These are phyloP conservation scores for Diplodia seriata DNA, from an alignment of 2,329 filamentous ascomycete genomes.

Conservation along the genomic window DNA sequence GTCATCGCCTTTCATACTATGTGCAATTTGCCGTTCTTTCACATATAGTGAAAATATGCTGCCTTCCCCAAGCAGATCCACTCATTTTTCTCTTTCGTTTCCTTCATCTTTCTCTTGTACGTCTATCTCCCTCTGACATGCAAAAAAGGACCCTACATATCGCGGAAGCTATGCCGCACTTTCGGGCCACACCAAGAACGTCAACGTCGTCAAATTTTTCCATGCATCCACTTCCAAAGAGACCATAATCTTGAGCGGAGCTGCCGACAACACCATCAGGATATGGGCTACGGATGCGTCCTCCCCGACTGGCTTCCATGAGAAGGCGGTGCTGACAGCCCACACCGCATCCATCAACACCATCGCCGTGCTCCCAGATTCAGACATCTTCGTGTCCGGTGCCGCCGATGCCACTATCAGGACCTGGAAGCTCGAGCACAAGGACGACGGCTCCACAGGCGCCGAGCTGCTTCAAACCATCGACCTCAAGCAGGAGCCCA, in stretches of 20 bases:
- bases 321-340: slow-evolving; percentile 61
- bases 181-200: slow-evolving; percentile 76
- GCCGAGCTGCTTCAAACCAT: slow-evolving; percentile 39
- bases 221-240: slow-evolving; percentile 56
- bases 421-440: slow-evolving; percentile 68
- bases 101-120: not conserved
- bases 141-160: slow-evolving; percentile 45
- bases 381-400: slow-evolving; percentile 62
- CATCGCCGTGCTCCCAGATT: slow-evolving; percentile 56
- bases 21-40: not conserved
- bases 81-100: not conserved
- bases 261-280: slow-evolving; percentile 78
- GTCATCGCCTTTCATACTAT: not conserved
- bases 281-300: slow-evolving; percentile 59
- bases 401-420: slow-evolving; percentile 69
- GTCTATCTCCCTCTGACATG: not conserved
- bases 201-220: slow-evolving; percentile 85
- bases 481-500: slow-evolving; percentile 57
- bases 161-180: slow-evolving; percentile 72
- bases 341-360: slow-evolving; percentile 79
- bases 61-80: not conserved
- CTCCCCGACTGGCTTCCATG: slow-evolving; percentile 46
- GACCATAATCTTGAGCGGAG: slow-evolving; percentile 75
- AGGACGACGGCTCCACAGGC: slow-evolving; percentile 41
- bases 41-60: not conserved